Percentiles rank a stretch among this genome's conserved stretches.
Evolutionary conservation across 2,329 filamentous ascomycete species (phyloP).

Genomic region (Alternaria longipes): DNA sequence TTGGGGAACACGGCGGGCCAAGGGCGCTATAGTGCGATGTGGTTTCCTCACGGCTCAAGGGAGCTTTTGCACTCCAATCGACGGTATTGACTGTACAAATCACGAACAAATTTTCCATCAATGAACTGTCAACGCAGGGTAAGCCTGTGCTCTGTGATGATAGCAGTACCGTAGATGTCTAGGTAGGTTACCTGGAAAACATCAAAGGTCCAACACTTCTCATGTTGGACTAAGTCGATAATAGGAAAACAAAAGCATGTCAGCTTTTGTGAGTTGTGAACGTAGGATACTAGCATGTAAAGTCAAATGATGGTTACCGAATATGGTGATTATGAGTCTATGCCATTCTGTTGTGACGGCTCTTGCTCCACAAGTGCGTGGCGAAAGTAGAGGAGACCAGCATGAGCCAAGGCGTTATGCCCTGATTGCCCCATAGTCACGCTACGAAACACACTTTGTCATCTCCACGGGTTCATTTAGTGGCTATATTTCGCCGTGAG

Average conservation of each 20-base stretch:
- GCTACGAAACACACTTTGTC: slow-evolving; percentile 33
- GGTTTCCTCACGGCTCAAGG: slow-evolving; percentile 35
- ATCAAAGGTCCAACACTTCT: not conserved
- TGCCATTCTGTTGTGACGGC: not conserved
- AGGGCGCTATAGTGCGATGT: slow-evolving; percentile 29
- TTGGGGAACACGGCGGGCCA: slow-evolving; percentile 19
- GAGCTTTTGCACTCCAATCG: slow-evolving; percentile 28
- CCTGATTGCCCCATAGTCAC: slow-evolving; percentile 44
- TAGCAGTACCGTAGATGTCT: not conserved
- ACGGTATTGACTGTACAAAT: not conserved
- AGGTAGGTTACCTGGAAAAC: not conserved
- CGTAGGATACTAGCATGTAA: not conserved
- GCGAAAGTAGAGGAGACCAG: slow-evolving; percentile 12
- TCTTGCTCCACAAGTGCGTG: slow-evolving; percentile 15
- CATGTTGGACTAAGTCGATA: not conserved
- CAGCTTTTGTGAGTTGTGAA: not conserved
- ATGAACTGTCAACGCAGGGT: not conserved
- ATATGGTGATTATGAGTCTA: not conserved
- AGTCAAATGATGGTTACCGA: not conserved
- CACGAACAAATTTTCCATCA: slow-evolving; percentile 10
- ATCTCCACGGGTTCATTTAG: slow-evolving; percentile 36
- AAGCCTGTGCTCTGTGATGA: not conserved
- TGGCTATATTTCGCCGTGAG: slow-evolving; percentile 36
- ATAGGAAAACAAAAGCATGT: not conserved
- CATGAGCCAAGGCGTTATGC: slow-evolving; percentile 34